Conservation (phyloP, 1,139 yeast genomes). For the Yamadazyma triangularis region DNA sequence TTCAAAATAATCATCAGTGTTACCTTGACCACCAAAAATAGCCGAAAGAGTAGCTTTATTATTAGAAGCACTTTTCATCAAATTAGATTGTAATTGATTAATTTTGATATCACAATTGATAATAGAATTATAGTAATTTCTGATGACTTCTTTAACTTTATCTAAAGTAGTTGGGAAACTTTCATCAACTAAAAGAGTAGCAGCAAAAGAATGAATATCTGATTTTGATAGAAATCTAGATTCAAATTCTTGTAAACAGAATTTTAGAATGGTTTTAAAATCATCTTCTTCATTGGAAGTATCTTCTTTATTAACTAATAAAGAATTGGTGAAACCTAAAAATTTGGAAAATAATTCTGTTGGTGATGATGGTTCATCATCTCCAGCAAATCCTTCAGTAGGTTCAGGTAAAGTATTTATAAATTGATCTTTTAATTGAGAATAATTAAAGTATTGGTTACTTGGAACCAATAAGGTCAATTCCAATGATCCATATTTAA, state of each 20-base stretch:
- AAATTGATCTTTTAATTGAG: slow-evolving; percentile 87
- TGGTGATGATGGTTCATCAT: slow-evolving; percentile 84
- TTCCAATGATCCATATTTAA: slow-evolving; percentile 83
- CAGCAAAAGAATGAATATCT: slow-evolving; percentile 89
- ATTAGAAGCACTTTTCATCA: slow-evolving; percentile 42
- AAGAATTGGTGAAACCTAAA: slow-evolving; percentile 52
- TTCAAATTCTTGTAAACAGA: slow-evolving; percentile 79
- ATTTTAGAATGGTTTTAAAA: slow-evolving; percentile 63
- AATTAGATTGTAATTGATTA: slow-evolving; percentile 41
- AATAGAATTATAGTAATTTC: slow-evolving; percentile 53
- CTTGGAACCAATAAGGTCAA: slow-evolving; percentile 86
- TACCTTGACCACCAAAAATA: slow-evolving; percentile 98
- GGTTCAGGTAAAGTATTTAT: slow-evolving; percentile 70
- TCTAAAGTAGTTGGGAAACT: slow-evolving; percentile 59
- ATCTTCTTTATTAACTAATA: no score
- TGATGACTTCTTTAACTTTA: slow-evolving; percentile 71
- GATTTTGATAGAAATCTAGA: slow-evolving; percentile 49
- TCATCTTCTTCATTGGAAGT: slow-evolving; percentile 57
- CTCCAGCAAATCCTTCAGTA: slow-evolving; percentile 82
- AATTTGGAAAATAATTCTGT: slow-evolving; percentile 84
- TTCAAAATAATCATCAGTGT: slow-evolving; percentile 94
- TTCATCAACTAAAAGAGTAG: slow-evolving; percentile 53
- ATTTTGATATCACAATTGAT: slow-evolving; percentile 2
- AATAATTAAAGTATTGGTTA: slow-evolving; percentile 69
- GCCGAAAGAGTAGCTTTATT: slow-evolving; percentile 64